A percentile compares a stretch with the other conserved stretches of the same genome.
Conservation (phyloP, 306 rosid species). For the Medicago arabica region DNA sequence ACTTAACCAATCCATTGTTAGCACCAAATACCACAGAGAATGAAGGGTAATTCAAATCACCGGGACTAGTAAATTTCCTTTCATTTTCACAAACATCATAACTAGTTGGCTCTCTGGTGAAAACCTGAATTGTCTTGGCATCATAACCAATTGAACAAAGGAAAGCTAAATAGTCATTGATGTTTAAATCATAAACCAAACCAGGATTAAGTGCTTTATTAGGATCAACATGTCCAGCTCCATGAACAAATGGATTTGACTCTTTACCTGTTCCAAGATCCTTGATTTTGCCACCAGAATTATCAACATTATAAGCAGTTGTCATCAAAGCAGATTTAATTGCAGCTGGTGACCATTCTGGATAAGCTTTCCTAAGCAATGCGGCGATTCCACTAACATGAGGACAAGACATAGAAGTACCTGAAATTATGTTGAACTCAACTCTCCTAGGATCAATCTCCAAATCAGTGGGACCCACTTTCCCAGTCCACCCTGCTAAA, state of each 20-base stretch:
- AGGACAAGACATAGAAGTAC: slow-evolving; percentile 97
- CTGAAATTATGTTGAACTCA: slow-evolving; percentile 87
- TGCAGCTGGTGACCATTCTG: slow-evolving; percentile 83
- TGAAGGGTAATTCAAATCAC: slow-evolving; percentile 91
- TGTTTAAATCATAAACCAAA: slow-evolving; percentile 67
- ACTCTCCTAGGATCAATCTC: slow-evolving; percentile 83
- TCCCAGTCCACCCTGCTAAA: slow-evolving; percentile 90
- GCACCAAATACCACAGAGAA: slow-evolving; percentile 61
- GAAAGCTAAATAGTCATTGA: slow-evolving; percentile 69
- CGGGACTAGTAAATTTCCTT: slow-evolving; percentile 53
- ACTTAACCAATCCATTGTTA: slow-evolving; percentile 47
- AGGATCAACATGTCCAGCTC: slow-evolving; percentile 96
- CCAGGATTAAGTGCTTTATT: slow-evolving; percentile 85
- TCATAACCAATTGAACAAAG: slow-evolving; percentile 86
- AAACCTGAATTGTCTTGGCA: slow-evolving; percentile 57
- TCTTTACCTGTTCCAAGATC: slow-evolving; percentile 77
- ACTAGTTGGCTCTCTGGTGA: slow-evolving; percentile 54
- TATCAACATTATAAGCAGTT: slow-evolving; percentile 73
- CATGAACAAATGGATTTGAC: slow-evolving; percentile 76
- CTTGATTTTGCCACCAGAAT: slow-evolving; percentile 59
- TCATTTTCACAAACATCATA: slow-evolving; percentile 48
- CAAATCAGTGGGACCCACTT: slow-evolving; percentile 71
- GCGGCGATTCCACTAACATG: slow-evolving; percentile 93
- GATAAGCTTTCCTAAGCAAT: slow-evolving; percentile 72
- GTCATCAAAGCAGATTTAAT: slow-evolving; percentile 85